These are phyloP conservation scores for Mallotus nudiflorus DNA, from an alignment of 345 rosid genomes.

Conservation along the genomic window DNA sequence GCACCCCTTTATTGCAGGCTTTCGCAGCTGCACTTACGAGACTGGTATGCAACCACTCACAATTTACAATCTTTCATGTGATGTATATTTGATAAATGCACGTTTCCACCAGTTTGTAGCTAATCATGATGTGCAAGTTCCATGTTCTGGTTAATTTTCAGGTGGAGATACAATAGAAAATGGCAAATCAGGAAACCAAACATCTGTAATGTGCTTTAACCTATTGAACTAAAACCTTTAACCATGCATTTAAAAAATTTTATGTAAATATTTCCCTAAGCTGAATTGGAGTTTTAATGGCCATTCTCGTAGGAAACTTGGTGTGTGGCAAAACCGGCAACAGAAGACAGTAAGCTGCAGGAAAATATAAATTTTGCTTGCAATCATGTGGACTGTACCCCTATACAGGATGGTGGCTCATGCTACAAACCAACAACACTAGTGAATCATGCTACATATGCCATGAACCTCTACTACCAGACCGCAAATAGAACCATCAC, in stretches of 20 bases:
- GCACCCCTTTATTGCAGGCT: neutral
- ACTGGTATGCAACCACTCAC: neutral
- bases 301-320: constrained; percentile 14
- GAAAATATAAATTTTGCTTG: constrained; percentile 19
- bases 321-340: constrained; percentile 22
- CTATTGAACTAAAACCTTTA: too few species aligned
- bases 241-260: too few species aligned
- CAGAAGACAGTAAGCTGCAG: neutral
- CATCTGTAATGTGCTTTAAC: neutral
- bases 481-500: neutral
- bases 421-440: constrained; percentile 23
- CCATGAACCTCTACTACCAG: constrained; percentile 34
- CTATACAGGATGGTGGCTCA: constrained; percentile 17
- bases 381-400: constrained; percentile 8
- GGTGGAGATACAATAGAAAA: neutral
- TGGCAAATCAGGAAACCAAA: neutral
- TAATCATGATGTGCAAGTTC: too few species aligned
- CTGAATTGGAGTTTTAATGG: too few species aligned
- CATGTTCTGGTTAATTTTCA: neutral
- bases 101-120: too few species aligned
- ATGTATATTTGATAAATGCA: too few species aligned
- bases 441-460: constrained; percentile 26
- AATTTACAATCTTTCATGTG: too few species aligned
- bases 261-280: too few species aligned
- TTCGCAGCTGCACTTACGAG: constrained; percentile 6